phyloP scores from a whole-genome alignment of 371 early-diverging fungal species.

The Mucor velutinosus region DNA sequence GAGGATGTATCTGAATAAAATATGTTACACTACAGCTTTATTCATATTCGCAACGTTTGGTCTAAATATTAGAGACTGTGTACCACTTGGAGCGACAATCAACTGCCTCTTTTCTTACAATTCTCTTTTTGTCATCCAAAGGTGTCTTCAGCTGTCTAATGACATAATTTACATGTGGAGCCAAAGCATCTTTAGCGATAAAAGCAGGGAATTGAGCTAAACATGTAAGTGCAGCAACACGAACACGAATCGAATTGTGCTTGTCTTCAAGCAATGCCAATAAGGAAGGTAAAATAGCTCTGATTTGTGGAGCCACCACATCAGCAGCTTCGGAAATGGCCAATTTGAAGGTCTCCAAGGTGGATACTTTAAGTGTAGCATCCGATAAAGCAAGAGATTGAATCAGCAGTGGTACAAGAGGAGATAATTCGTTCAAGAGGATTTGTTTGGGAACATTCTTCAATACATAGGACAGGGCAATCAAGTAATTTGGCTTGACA shows the following conservation, averaged over 20 bases:
- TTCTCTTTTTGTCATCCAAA: constrained; percentile 87
- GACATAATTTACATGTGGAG: constrained; percentile 65
- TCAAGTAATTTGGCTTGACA: constrained; percentile 68
- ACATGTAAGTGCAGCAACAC: constrained; percentile 74
- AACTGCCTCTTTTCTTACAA: constrained; percentile 88
- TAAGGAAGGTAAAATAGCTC: constrained; percentile 52
- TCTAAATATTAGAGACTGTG: not conserved
- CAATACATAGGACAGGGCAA: constrained; percentile 82
- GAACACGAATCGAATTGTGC: constrained; percentile 50
- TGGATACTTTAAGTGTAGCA: constrained; percentile 69
- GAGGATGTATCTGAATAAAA: not conserved
- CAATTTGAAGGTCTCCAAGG: constrained; percentile 75
- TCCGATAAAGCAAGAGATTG: constrained; percentile 67
- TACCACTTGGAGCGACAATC: constrained; percentile 87
- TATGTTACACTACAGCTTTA: not conserved
- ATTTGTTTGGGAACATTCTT: constrained; percentile 82
- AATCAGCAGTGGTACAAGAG: constrained; percentile 76
- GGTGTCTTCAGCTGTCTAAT: constrained; percentile 61
- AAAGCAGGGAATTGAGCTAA: constrained; percentile 69
- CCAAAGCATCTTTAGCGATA: constrained; percentile 60
- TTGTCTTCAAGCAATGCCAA: constrained; percentile 40
- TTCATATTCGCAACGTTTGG: not conserved
- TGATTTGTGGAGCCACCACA: constrained; percentile 62
- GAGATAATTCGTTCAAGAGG: constrained; percentile 73
- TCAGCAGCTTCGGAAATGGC: constrained; percentile 61